These are phyloP conservation scores for Macrotyloma uniflorum DNA, from an alignment of 306 rosid genomes.

Conservation along the genomic window DNA sequence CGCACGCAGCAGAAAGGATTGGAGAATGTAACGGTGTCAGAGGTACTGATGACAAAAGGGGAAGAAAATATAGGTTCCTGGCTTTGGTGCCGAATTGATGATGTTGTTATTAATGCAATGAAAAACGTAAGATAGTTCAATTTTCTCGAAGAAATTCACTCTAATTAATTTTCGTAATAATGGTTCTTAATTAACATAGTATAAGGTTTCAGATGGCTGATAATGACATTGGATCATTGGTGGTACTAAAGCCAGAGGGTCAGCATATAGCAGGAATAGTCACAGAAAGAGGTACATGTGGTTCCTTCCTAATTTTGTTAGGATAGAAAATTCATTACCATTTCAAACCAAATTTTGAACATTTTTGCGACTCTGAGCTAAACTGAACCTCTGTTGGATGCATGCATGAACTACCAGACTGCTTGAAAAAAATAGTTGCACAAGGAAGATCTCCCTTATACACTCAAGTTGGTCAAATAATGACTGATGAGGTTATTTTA, in stretches of 20 bases:
- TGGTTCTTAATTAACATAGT: neutral
- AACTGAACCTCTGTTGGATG: slow-evolving; percentile 13
- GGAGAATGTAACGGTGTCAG: slow-evolving; percentile 84
- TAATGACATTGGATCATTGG: slow-evolving; percentile 73
- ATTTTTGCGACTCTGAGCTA: neutral
- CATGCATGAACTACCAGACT: slow-evolving; percentile 55
- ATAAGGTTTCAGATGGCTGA: slow-evolving; percentile 72
- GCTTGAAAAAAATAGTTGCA: slow-evolving; percentile 70
- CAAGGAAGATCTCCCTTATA: slow-evolving; percentile 75
- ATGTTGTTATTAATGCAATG: slow-evolving; percentile 63
- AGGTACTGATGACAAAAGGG: slow-evolving; percentile 64
- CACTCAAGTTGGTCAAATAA: slow-evolving; percentile 75
- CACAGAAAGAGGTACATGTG: slow-evolving; percentile 80
- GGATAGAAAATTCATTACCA: neutral
- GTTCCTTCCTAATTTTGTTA: neutral
- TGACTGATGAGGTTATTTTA: slow-evolving; percentile 78
- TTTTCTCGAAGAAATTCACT: neutral
- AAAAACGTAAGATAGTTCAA: slow-evolving; percentile 55
- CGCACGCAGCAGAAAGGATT: slow-evolving; percentile 62
- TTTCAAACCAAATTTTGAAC: neutral
- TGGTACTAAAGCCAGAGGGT: slow-evolving; percentile 77
- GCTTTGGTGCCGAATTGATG: slow-evolving; percentile 72
- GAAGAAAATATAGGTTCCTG: slow-evolving; percentile 67
- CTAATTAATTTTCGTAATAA: neutral
- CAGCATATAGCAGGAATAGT: slow-evolving; percentile 77